phyloP scores from a whole-genome alignment of 805 yeast species.

The Wickerhamomyces strasburgensis region DNA sequence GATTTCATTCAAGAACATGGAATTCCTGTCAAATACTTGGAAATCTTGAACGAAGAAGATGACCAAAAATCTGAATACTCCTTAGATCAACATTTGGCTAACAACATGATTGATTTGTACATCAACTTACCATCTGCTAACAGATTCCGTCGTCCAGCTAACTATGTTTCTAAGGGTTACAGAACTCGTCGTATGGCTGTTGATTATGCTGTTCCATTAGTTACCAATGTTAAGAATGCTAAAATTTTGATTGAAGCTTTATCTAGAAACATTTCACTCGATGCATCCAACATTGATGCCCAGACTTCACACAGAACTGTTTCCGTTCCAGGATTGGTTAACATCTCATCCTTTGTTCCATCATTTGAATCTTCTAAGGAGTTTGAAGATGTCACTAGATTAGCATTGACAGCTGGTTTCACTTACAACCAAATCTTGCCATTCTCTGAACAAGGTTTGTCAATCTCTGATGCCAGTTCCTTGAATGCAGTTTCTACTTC shows the following conservation, averaged over 20 bases:
- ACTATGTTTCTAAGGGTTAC: slow-evolving; percentile 96
- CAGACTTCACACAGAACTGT: slow-evolving; percentile 86
- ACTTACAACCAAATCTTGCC: slow-evolving; percentile 81
- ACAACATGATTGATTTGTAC: slow-evolving; percentile 92
- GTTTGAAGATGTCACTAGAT: slow-evolving; percentile 62
- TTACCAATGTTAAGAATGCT: slow-evolving; percentile 96
- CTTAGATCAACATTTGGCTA: slow-evolving; percentile 92
- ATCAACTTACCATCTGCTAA: slow-evolving; percentile 95
- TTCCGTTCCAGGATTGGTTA: slow-evolving; percentile 81
- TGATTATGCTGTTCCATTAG: slow-evolving; percentile 95
- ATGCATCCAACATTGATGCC: slow-evolving; percentile 73
- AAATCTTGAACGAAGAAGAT: slow-evolving; percentile 69
- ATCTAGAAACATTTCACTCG: slow-evolving; percentile 59
- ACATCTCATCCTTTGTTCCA: slow-evolving; percentile 76
- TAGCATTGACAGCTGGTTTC: slow-evolving; percentile 81
- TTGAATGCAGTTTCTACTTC: slow-evolving; percentile 53
- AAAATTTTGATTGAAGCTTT: slow-evolving; percentile 93
- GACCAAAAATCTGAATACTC: slow-evolving; percentile 91
- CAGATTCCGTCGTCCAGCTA: slow-evolving; percentile 98
- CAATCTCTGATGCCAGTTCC: slow-evolving; percentile 60
- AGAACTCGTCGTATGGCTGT: slow-evolving; percentile 99
- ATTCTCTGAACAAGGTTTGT: slow-evolving; percentile 54
- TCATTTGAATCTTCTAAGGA: slow-evolving; percentile 48
- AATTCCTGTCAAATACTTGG: slow-evolving; percentile 91
- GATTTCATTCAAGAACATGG: slow-evolving; percentile 95